Percentiles rank a stretch among this genome's conserved stretches.
Evolutionary conservation across 345 rosid genomes (phyloP).

Genomic region (Melaleuca quinquenervia): DNA sequence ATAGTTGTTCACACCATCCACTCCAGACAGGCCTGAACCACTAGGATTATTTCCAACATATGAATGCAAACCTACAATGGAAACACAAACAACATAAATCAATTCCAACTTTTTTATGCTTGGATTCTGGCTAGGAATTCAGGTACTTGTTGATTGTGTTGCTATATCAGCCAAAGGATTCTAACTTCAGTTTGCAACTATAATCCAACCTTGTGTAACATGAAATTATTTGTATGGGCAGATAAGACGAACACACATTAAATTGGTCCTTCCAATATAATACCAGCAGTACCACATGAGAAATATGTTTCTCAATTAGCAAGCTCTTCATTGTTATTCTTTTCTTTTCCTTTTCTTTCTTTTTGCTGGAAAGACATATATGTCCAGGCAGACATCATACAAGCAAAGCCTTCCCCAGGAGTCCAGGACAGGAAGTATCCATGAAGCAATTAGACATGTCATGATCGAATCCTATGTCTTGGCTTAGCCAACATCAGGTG

Average conservation of each 20-base stretch:
- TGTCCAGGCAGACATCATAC: neutral
- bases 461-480: neutral
- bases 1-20: conserved; percentile 51
- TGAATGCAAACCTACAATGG: conserved; percentile 54
- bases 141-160: neutral
- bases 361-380: neutral
- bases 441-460: neutral
- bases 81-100: conserved; percentile 1
- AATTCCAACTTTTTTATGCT: neutral
- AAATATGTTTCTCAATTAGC: neutral
- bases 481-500: neutral
- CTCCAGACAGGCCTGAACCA: conserved; percentile 28
- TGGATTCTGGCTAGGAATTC: neutral
- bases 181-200: neutral
- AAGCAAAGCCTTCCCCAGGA: neutral
- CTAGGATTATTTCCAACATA: conserved; percentile 44
- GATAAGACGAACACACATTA: neutral
- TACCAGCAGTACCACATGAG: neutral
- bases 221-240: neutral
- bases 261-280: neutral
- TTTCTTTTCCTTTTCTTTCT: neutral
- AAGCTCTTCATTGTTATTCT: neutral
- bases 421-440: neutral
- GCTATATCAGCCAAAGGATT: neutral
- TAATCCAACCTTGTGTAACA: neutral